Evolutionary conservation across 1,284 basidiomycete species (phyloP), one percentile per base, ranked within the genome.

Genomic region (Ganoderma lucidum): DNA sequence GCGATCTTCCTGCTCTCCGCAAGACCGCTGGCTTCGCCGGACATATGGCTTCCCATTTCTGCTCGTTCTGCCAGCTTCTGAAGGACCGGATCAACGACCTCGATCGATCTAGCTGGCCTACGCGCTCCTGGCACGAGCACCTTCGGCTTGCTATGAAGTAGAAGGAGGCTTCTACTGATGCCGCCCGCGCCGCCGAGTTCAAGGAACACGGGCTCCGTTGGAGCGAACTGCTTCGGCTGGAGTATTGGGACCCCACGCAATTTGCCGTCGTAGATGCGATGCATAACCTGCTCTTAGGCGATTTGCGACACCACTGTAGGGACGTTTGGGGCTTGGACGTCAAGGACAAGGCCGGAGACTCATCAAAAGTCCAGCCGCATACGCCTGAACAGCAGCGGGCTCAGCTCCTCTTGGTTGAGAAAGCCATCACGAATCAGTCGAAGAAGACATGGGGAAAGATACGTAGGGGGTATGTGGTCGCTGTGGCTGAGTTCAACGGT

Each of bases 171-270:
- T 5, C 32, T 4, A 77, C 72, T 0, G 65, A 73, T 6, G 41
- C 44, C 32, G 71, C 71, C 28, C 69, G 73, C 30, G 63, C 78
- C 9, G 44, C 45, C 6, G 65, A 79, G 15, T 78, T 78, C 63
- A 70, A 77, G 45, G 32, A 69, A 9, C 39, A 78, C 59, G 79
- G 81, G 1, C 70, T 84, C 2, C 75, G 77, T 0, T 84, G 80
- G 80, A 79, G 79, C 5, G 74, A 78, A 44, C 73, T 85, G 1
- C 78, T 79, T 65, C 62, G 70, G 9, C 75, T 84, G 3, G 74
- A 75, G 1, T 84, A 84, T 63, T 84, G 80, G 80, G 76, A 83
- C 70, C 82, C 80, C 1, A 71, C 78, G 5, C 45, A 35, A 9
- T 64, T 53, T 61, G 17, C 77, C 77, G 68, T 69, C n/a, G 62